phyloP scores from a whole-genome alignment of 129 eudicot species.

The Flaveria brownii region DNA sequence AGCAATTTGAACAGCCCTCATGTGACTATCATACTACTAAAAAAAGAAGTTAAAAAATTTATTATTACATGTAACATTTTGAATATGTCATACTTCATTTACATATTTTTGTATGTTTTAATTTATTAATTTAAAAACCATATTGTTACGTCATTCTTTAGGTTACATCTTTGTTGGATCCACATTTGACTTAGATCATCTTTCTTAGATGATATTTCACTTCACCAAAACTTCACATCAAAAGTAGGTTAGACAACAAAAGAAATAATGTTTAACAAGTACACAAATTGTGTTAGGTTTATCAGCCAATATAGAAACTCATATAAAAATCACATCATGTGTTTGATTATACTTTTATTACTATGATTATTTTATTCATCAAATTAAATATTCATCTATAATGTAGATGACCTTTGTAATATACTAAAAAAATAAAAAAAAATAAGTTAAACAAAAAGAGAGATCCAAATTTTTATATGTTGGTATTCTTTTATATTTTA shows the following conservation, averaged over 20 bases:
- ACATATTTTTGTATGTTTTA: too few species aligned
- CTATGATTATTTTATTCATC: too few species aligned
- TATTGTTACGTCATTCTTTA: neutral
- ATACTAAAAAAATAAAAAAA: neutral
- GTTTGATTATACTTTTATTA: neutral
- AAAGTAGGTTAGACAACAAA: neutral
- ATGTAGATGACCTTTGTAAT: neutral
- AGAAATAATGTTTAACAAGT: neutral
- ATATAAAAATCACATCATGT: neutral
- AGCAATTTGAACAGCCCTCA: too few species aligned
- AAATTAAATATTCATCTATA: too few species aligned
- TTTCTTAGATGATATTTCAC: neutral
- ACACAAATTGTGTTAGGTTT: slow-evolving; percentile 7
- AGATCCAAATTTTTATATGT: neutral
- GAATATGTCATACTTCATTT: too few species aligned
- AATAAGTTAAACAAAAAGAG: neutral
- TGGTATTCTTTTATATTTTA: neutral
- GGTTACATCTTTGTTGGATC: neutral
- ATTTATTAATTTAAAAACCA: neutral
- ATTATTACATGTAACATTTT: too few species aligned
- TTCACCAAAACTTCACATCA: neutral
- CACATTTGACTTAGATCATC: neutral
- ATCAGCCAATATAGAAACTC: neutral
- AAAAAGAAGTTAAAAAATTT: too few species aligned
- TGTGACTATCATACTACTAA: neutral